Evolutionary conservation across 2,329 filamentous ascomycete species (phyloP).

Genomic region (Helotiales sp.): DNA sequence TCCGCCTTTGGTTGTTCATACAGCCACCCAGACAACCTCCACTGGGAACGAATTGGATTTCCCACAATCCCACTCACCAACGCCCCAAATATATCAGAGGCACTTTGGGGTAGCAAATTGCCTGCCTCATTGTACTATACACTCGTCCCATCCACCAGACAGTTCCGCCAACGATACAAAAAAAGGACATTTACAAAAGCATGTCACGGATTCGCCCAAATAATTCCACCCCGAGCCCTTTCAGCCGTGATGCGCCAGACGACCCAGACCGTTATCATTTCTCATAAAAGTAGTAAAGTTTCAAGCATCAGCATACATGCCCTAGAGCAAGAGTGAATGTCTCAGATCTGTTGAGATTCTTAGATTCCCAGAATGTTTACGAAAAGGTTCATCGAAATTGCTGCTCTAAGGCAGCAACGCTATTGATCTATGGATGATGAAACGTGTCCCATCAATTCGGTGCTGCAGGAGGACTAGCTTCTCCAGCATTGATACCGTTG

Average conservation of each 20-base stretch:
- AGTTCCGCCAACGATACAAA: neutral
- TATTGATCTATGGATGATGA: neutral
- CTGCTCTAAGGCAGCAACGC: neutral
- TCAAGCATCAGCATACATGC: too few species aligned
- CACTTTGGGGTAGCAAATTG: neutral
- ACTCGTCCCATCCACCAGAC: neutral
- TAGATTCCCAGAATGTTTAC: too few species aligned
- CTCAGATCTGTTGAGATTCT: too few species aligned
- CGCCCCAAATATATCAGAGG: neutral
- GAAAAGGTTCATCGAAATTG: too few species aligned
- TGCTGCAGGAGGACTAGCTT: neutral
- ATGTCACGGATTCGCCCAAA: neutral
- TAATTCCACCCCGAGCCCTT: neutral
- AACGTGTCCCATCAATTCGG: neutral
- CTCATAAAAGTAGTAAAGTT: neutral
- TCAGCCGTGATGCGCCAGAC: neutral
- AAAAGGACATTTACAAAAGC: neutral
- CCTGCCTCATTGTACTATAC: neutral
- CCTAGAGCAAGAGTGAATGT: too few species aligned
- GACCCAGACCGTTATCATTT: neutral
- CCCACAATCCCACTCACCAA: too few species aligned
- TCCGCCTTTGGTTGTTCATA: too few species aligned
- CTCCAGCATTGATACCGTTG: conserved; percentile 8
- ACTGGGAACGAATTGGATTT: too few species aligned
- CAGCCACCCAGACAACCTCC: too few species aligned